Evolutionary conservation across 2,329 filamentous ascomycete genomes (phyloP).

Genomic region (Botrytis medusae): DNA sequence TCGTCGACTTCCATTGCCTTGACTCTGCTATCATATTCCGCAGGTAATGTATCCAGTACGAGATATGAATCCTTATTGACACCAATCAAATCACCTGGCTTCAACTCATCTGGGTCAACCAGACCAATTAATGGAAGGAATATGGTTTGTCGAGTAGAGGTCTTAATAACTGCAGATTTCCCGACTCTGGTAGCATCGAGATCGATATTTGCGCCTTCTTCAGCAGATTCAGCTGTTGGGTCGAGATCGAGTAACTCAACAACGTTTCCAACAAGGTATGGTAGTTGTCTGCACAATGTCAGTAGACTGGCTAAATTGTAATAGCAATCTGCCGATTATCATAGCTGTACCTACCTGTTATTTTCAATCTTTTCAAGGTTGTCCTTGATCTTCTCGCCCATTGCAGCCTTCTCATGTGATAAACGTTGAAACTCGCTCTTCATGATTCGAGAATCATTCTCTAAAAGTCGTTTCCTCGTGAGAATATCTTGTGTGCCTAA

Average conservation of each 20-base stretch:
- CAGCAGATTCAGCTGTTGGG: conserved; percentile 90
- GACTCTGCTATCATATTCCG: conserved; percentile 97
- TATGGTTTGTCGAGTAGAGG: conserved; percentile 96
- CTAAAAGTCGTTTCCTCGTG: conserved; percentile 84
- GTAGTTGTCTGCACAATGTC: conserved; percentile 70
- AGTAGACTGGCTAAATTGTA: conserved; percentile 20
- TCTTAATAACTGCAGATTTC: conserved; percentile 99
- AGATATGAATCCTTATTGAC: conserved; percentile 99
- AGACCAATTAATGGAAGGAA: conserved; percentile 96
- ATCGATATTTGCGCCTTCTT: conserved; percentile 98
- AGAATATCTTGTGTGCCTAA: conserved; percentile 94
- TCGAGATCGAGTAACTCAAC: conserved; percentile 96
- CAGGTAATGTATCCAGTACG: conserved; percentile 91
- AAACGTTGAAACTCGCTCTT: conserved; percentile 93
- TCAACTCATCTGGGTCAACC: conserved; percentile 91
- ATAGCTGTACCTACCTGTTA: conserved; percentile 69
- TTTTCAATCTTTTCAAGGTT: conserved; percentile 99
- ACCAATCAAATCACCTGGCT: conserved; percentile 94
- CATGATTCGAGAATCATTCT: conserved; percentile 99
- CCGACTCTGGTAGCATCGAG: conserved; percentile 94
- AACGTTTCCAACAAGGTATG: conserved; percentile 97
- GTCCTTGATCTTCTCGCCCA: conserved; percentile 99
- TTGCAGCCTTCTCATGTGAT: conserved; percentile 90
- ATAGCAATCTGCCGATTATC: neutral
- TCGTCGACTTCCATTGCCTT: conserved; percentile 99